These are phyloP conservation scores for Pinus taeda DNA, from an alignment of 75 land plant species.

Conservation along the genomic window DNA sequence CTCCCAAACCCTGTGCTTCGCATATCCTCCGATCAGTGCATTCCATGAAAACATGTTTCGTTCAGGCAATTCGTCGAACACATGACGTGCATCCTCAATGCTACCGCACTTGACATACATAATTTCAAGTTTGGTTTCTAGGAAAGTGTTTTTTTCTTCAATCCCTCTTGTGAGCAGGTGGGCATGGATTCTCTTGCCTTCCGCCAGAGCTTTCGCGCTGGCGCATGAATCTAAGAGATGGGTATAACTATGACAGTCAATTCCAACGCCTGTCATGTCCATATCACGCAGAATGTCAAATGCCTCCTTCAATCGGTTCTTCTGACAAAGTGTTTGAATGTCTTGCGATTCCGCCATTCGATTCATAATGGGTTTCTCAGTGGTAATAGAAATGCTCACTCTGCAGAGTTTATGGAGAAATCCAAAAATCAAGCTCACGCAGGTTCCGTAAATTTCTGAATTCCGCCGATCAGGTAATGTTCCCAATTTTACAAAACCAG, in stretches of 20 bases:
- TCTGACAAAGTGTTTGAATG: too few species aligned
- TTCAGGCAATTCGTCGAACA: constrained; percentile 44
- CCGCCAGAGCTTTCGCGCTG: constrained; percentile 10
- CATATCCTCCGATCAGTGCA: constrained; percentile 46
- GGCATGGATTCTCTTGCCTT: constrained; percentile 42
- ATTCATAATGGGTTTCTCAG: too few species aligned
- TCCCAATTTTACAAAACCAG: too few species aligned
- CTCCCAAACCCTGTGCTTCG: constrained; percentile 15
- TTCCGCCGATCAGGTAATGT: too few species aligned
- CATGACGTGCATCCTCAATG: constrained; percentile 16
- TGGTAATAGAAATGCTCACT: too few species aligned
- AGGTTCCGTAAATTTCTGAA: too few species aligned
- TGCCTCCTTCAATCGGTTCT: too few species aligned
- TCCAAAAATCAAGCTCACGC: too few species aligned
- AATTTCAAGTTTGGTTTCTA: constrained; percentile 43
- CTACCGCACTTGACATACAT: constrained; percentile 31
- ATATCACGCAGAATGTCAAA: too few species aligned
- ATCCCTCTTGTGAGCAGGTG: constrained; percentile 23
- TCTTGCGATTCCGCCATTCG: too few species aligned
- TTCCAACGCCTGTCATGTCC: too few species aligned
- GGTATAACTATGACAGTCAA: constrained; percentile 14
- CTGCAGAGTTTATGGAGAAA: too few species aligned
- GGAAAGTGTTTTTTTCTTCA: constrained; percentile 14
- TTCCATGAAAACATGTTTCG: constrained; percentile 63
- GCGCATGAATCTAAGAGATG: constrained; percentile 46